Percentiles rank a stretch among this genome's conserved stretches.
phyloP scores from a whole-genome alignment of 352 stramenopile species.

The Pythium insidiosum region DNA sequence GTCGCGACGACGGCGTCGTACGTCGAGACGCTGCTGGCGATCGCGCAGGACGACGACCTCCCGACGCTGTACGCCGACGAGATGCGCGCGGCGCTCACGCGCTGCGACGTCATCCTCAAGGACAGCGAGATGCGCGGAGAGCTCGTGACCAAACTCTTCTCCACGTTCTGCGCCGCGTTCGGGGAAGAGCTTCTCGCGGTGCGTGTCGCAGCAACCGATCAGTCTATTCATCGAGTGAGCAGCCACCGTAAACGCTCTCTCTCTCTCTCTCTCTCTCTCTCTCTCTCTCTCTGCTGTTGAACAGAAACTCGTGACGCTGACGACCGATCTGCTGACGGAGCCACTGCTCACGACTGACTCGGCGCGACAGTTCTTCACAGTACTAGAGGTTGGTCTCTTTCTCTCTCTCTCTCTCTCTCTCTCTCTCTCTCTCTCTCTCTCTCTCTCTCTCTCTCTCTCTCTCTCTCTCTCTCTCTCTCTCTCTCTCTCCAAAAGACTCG shows the following conservation, averaged over 20 bases:
- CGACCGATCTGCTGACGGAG: conserved; percentile 61
- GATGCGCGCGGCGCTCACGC: conserved; percentile 33
- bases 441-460: too few species aligned
- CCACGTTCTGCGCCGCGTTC: conserved; percentile 42
- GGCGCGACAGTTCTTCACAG: conserved; percentile 52
- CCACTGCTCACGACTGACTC: conserved; percentile 46
- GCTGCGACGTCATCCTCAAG: conserved; percentile 60
- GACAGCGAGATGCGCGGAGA: conserved; percentile 57
- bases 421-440: too few species aligned
- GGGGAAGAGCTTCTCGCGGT: conserved; percentile 62
- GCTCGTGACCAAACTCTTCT: conserved; percentile 61
- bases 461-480: too few species aligned
- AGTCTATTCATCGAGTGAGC: not conserved
- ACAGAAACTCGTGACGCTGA: conserved; percentile 48
- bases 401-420: too few species aligned
- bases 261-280: not conserved
- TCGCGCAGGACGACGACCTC: conserved; percentile 37
- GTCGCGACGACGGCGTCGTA: conserved; percentile 29
- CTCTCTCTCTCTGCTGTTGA: not conserved
- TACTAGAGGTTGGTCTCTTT: conserved; percentile 38
- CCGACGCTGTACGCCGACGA: conserved; percentile 22
- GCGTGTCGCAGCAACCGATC: conserved; percentile 2
- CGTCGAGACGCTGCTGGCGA: conserved; percentile 40
- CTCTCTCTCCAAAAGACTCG: too few species aligned
- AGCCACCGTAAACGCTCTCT: too few species aligned